Conservation (phyloP, 2,329 filamentous ascomycete species). For the Apiospora koreana region DNA sequence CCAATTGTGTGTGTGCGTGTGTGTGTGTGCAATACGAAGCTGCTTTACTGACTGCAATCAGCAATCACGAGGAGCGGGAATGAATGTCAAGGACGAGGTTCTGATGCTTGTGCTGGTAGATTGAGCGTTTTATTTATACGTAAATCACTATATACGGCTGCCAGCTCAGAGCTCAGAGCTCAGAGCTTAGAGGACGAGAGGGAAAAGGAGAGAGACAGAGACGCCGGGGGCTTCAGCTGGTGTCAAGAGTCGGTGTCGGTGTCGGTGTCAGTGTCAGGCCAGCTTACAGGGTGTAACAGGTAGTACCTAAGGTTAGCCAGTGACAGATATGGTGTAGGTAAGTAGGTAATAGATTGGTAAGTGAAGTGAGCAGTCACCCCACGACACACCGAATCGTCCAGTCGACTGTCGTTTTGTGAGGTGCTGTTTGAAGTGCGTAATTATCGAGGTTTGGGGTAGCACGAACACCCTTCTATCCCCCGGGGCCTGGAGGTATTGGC, state of each 20-base stretch:
- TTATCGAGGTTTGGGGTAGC: background rate
- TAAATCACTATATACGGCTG: background rate
- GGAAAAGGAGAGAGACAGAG: background rate
- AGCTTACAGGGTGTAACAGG: background rate
- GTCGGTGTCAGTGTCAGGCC: background rate
- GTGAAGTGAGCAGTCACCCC: background rate
- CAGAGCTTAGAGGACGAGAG: background rate
- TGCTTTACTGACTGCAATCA: background rate
- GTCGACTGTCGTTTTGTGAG: no score
- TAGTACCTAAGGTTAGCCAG: background rate
- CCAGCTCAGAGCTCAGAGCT: no score
- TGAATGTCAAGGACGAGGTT: background rate
- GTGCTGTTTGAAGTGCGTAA: background rate
- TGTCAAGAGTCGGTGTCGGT: background rate
- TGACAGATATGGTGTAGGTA: background rate
- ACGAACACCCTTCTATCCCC: no score
- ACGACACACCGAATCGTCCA: background rate
- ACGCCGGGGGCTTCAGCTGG: background rate
- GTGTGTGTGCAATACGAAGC: background rate
- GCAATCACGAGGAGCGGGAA: background rate
- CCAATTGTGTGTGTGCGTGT: background rate
- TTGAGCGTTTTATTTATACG: background rate
- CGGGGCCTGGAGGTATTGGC: slow-evolving; percentile 15
- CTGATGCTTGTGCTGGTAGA: background rate
- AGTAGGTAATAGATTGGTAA: background rate